A percentile compares a stretch with the other conserved stretches of the same genome.
Evolutionary conservation across 306 rosid genomes (phyloP).

Genomic region (Parietaria judaica): DNA sequence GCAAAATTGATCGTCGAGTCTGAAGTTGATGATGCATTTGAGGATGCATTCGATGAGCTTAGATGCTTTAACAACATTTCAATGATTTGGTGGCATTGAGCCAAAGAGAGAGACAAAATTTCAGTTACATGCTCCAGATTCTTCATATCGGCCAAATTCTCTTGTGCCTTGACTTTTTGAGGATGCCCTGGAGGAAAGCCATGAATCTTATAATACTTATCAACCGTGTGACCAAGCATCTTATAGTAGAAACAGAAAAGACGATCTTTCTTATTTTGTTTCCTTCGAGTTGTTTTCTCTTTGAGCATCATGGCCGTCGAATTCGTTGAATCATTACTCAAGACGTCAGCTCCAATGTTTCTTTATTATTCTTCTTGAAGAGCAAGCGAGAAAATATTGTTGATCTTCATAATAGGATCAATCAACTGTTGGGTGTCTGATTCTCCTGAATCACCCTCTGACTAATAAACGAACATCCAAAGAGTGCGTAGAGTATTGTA

Average conservation of each 20-base stretch:
- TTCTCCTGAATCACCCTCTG: no score
- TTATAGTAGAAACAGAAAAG: neutral
- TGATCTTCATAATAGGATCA: neutral
- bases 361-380: neutral
- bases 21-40: neutral
- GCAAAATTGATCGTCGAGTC: neutral
- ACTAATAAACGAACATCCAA: no score
- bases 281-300: neutral
- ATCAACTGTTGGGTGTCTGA: no score
- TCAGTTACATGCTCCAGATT: no score
- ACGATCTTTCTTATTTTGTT: neutral
- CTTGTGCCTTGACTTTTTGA: no score
- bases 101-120: neutral
- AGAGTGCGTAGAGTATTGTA: no score
- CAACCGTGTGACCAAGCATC: neutral
- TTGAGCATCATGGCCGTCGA: neutral
- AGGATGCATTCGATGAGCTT: neutral
- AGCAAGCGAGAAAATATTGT: neutral
- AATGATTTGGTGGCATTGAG: no score
- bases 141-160: no score
- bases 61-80: neutral
- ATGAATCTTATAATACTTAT: neutral
- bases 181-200: neutral
- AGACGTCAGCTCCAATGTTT: neutral
- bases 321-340: neutral